These are phyloP conservation scores for Thermothelomyces thermophilus DNA, from an alignment of 2,329 filamentous ascomycete species.

Conservation along the genomic window DNA sequence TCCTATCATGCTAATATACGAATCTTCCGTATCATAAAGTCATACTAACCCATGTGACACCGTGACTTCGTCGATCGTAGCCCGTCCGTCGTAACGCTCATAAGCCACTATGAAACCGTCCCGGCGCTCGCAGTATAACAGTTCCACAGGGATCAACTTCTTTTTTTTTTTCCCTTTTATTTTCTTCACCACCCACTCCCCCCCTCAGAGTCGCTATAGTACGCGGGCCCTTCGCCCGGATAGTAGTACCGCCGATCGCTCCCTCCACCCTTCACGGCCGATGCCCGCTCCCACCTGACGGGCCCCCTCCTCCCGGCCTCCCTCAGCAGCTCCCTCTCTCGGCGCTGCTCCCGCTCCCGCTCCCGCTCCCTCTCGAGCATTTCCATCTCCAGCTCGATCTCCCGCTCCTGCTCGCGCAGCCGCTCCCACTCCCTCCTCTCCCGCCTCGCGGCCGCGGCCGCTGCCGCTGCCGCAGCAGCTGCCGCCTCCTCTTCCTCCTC, in stretches of 20 bases:
- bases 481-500: not conserved
- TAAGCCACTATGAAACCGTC: too few relatives aligned
- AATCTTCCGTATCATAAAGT: too few relatives aligned
- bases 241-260: constrained; percentile 3
- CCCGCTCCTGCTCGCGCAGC: not conserved
- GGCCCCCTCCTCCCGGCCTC: not conserved
- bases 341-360: not conserved
- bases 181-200: constrained; percentile 6
- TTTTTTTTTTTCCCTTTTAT: too few relatives aligned
- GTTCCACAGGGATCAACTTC: not conserved
- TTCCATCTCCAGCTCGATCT: not conserved
- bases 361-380: constrained; percentile 1
- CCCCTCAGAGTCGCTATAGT: constrained; percentile 4
- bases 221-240: not conserved
- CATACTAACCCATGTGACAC: not conserved
- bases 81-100: not conserved
- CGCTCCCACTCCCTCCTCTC: constrained; percentile 1
- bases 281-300: not conserved
- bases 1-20: too few relatives aligned
- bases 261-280: not conserved
- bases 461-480: not conserved
- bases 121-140: too few relatives aligned
- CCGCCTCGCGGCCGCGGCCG: not conserved
- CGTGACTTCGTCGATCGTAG: not conserved
- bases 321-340: not conserved